A percentile compares a stretch with the other conserved stretches of the same genome.
These are phyloP conservation scores for Ammopiptanthus mongolicus DNA, from an alignment of 306 rosid species.

Conservation along the genomic window DNA sequence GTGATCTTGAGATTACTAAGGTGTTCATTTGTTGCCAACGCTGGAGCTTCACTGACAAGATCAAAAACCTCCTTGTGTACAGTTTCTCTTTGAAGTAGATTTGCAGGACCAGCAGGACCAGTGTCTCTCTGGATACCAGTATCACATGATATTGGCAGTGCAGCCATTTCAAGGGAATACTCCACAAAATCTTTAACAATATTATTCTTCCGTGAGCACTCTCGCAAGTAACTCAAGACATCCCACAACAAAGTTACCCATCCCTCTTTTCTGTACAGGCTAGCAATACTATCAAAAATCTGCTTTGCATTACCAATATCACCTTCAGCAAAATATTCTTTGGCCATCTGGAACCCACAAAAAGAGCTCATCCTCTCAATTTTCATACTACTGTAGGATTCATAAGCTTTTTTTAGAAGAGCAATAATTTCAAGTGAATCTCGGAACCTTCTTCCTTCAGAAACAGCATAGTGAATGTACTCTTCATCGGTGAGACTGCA, in stretches of 20 bases:
- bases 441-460: conserved; percentile 80
- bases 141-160: conserved; percentile 68
- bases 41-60: conserved; percentile 48
- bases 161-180: conserved; percentile 96
- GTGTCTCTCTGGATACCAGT: conserved; percentile 54
- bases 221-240: conserved; percentile 84
- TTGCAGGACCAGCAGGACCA: conserved; percentile 84
- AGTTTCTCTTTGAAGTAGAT: conserved; percentile 55
- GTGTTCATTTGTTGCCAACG: conserved; percentile 36
- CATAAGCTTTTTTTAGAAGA: conserved; percentile 67
- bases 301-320: conserved; percentile 64
- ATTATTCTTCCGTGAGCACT: conserved; percentile 66
- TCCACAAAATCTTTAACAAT: conserved; percentile 69
- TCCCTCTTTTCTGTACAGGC: conserved; percentile 89
- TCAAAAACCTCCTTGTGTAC: conserved; percentile 74
- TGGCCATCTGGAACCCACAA: conserved; percentile 83
- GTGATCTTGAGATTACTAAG: conserved; percentile 43
- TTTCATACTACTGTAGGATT: conserved; percentile 54
- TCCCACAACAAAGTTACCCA: conserved; percentile 94
- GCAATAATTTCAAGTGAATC: conserved; percentile 90
- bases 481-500: conserved; percentile 89
- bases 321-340: conserved; percentile 70
- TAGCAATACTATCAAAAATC: conserved; percentile 62
- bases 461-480: conserved; percentile 53
- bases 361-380: conserved; percentile 69